Evolutionary conservation across 345 rosid species (phyloP), one percentile per base, ranked within the genome.

Genomic region (Acer saccharum): DNA sequence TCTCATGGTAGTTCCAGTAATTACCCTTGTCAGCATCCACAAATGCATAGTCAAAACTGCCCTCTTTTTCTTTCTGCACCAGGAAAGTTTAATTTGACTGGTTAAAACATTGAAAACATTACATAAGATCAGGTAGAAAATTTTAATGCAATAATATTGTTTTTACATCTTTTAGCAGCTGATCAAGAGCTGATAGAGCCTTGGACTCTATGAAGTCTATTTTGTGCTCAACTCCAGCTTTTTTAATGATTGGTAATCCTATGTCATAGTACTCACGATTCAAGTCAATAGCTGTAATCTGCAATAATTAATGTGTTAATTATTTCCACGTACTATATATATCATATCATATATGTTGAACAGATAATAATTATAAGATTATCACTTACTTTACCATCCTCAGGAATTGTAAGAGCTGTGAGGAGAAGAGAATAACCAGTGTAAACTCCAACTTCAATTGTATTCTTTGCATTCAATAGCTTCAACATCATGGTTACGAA

Each of bases 391-490:
- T 46, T 75, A 25, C 84, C 88, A 70, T 87, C 89, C 0, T 77
- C 71, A 10, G 93, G 87, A 62, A 89, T 63, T 8, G 81, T 79
- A 0, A 89, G 86, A 13, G 89, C 88, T 0, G 89, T 84, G 2
- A 81, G 29, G 55, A 89, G 89, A 16, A 89, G 75, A 6, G 92
- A 89, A 14, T 86, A 89, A 13, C 93, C 93, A 0, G 93, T 86
- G 79, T 83, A 89, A 65, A 89, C 93, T 9, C 91, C 91, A 39
- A 89, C 76, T 81, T 89, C 93, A 16, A 88, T 21, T 0, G 89
- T 88, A 1, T 41, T 89, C 20, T 84, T 86, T 50, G 91, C 82
- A 17, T 86, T 79, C 65, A 85, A 74, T 7, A 88, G 35, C 80
- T 81, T 86, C 76, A 89, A 2, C 39, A 88, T 64, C 87, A 89